Base-by-base conservation (phyloP, 805 yeast genomes). In the Nakazawaea ambrosiae region DNA sequence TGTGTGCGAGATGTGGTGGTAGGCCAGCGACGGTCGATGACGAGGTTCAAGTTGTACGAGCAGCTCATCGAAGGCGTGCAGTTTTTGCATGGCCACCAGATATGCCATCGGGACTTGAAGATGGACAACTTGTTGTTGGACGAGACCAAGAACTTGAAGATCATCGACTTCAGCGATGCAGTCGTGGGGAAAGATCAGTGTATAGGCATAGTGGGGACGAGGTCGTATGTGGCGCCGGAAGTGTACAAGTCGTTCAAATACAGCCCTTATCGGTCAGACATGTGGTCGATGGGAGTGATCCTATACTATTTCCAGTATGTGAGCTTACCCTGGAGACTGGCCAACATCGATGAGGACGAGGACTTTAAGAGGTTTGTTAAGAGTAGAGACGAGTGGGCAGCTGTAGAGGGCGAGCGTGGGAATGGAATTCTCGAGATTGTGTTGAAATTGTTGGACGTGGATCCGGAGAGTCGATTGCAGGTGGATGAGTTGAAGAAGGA, bases 141-240 rank as follows among this genome's bases (percentile, higher is more conserved):
- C 1, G 31, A 42, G 12, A 60, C 70, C 25, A 35, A 47, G 31
- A 17, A 16, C 1, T 45, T 70, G 29, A 73, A 72, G 47, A 44
- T 73, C 15, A 66, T 73, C 23, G 80, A 73, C 53, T 73, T 71
- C 49, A 77, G 78, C 4, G 61, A 72, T 1, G 67, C 75, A 5
- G 42, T 43, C 4, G 9, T 18, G 23, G 23, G 25, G 9, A 54
- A 49, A 4, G 27, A 36, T n/a, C 38, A 45, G 2, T n/a, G 63
- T 4, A 40, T 57, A 20, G 78, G 80, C 2, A 45, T 70, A 11
- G 75, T 67, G 2, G 80, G 80, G 0, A 64, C 76, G 1, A 60
- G 55, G 12, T 45, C 49, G 11, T 68, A 61, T 44, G 57, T 58
- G 17, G 73, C 78, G 0, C 79, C 80, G 0, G 80, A 73, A 49